These are phyloP conservation scores for Leptographium wingfieldii DNA, from an alignment of 2,329 filamentous ascomycete species.

Conservation along the genomic window DNA sequence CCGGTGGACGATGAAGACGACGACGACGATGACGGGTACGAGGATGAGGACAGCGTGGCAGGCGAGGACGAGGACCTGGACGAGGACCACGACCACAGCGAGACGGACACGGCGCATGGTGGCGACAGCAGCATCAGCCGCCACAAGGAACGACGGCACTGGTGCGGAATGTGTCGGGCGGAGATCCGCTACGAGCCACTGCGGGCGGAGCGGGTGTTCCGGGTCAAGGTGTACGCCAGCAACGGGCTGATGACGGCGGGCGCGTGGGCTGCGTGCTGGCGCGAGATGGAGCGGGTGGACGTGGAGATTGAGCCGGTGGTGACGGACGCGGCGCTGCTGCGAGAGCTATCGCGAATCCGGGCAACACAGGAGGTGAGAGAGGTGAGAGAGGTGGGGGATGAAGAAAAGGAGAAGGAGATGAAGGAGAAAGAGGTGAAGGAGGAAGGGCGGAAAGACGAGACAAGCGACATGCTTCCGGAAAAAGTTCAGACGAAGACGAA, in stretches of 20 bases:
- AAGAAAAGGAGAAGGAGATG: constrained; percentile 18
- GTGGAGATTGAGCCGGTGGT: constrained; percentile 76
- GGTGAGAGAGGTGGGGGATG: constrained; percentile 12
- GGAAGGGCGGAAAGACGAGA: constrained; percentile 14
- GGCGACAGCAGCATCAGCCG: constrained; percentile 27
- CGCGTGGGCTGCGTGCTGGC: constrained; percentile 90
- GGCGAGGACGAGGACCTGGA: no score
- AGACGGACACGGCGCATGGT: constrained; percentile 27
- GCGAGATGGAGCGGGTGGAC: constrained; percentile 97
- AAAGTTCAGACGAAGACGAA: no score
- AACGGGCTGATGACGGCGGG: constrained; percentile 88
- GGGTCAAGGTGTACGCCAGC: constrained; percentile 81
- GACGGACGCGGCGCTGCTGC: constrained; percentile 37
- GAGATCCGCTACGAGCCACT: constrained; percentile 43
- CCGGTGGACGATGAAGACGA: constrained; percentile 38
- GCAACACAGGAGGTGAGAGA: constrained; percentile 28
- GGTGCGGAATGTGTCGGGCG: constrained; percentile 42
- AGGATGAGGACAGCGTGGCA: no score
- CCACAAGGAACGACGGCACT: constrained; percentile 29
- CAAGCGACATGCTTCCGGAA: not conserved
- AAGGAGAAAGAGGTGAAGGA: constrained; percentile 22
- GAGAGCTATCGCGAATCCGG: constrained; percentile 34
- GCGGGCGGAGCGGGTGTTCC: constrained; percentile 48
- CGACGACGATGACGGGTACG: constrained; percentile 22
- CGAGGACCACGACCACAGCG: constrained; percentile 23